Base-by-base conservation (phyloP, 2,329 filamentous ascomycete species). In the Plectosphaerella plurivora region DNA sequence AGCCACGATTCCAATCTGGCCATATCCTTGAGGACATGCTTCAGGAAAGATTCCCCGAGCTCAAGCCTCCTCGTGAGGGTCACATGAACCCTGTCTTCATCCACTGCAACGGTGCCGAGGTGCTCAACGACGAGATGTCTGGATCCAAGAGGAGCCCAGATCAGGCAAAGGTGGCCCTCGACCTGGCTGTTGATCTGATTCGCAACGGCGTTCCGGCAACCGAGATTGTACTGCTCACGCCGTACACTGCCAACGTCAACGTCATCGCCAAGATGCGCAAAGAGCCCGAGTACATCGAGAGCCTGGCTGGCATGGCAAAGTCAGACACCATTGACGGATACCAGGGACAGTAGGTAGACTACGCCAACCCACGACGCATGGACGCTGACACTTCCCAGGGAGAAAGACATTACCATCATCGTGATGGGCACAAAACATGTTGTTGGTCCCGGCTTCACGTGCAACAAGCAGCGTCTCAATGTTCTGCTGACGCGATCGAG, bases 271-370 rank as follows among this genome's bases (percentile, higher is more conserved):
- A 35, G n/a, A 14, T 51, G 15, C 49, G 51, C 35, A 57, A 53
- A 42, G 3, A 20, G 6, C 48, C 51, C 1, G 12, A 53, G 24
- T 59, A 57, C 45, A 28, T 44, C 14, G 24, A 33, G 7, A 12
- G 6, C 7, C 53, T 64, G 15, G 12, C n/a, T 0, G 25, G 10
- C 6, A 56, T 63, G 37, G 47, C 44, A 2, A 39, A 53, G 0
- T 47, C 57, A 2, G 33, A 47, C 1, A 60, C 57, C 0, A 51
- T 62, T 16, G 57, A 63, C 39, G 56, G 54, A 1, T 62, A 55
- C 42, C 60, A 65, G 44, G 62, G 61, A 9, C 53, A 51, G 20
- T 59, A 65, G 45, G 50, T 24, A 2, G 11, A 33, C 11, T 12
- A 10, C 28, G 4, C 28, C 8, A 33, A 4, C 28, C 9, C 14